phyloP scores from a whole-genome alignment of 768 basidiomycete species.

The Lactarius hatsudake region DNA sequence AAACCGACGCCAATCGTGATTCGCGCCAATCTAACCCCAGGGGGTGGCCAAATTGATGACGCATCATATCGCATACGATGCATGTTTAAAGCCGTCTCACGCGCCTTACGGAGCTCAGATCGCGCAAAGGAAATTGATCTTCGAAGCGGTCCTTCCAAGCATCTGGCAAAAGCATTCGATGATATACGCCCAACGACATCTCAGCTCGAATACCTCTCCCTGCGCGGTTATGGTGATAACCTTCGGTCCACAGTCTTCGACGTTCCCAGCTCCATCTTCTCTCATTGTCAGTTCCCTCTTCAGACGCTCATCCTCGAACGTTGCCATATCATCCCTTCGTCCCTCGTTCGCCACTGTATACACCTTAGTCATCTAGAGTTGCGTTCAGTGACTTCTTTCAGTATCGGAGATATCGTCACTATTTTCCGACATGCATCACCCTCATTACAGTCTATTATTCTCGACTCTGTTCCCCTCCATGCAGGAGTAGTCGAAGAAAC shows the following conservation, averaged over 20 bases:
- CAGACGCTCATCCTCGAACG: slow-evolving; percentile 25
- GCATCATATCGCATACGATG: slow-evolving; percentile 9
- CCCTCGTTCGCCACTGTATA: slow-evolving; percentile 18
- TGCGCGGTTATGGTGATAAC: slow-evolving; percentile 21
- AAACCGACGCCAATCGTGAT: slow-evolving; percentile 20
- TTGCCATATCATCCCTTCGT: slow-evolving; percentile 13
- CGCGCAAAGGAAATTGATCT: slow-evolving; percentile 26
- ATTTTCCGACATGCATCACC: slow-evolving; percentile 18
- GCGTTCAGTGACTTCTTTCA: slow-evolving; percentile 19
- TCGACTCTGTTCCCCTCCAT: slow-evolving; percentile 23
- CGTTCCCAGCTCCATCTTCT: slow-evolving; percentile 18
- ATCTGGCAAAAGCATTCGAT: slow-evolving; percentile 22
- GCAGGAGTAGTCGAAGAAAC: slow-evolving; percentile 12
- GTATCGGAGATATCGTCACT: slow-evolving; percentile 14
- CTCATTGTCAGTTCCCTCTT: slow-evolving; percentile 17
- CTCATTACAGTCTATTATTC: slow-evolving; percentile 20
- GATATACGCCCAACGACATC: slow-evolving; percentile 19
- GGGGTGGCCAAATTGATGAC: slow-evolving; percentile 12
- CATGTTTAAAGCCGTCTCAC: slow-evolving; percentile 24
- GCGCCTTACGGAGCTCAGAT: slow-evolving; percentile 25
- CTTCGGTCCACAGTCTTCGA: slow-evolving; percentile 19
- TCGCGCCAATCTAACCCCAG: slow-evolving; percentile 23
- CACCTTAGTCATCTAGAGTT: slow-evolving; percentile 25
- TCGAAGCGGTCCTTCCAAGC: slow-evolving; percentile 16
- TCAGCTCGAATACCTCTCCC: slow-evolving; percentile 21